A percentile compares a stretch with the other conserved stretches of the same genome.
Conservation (phyloP, 805 yeast genomes). For the Candida parachauliodes region DNA sequence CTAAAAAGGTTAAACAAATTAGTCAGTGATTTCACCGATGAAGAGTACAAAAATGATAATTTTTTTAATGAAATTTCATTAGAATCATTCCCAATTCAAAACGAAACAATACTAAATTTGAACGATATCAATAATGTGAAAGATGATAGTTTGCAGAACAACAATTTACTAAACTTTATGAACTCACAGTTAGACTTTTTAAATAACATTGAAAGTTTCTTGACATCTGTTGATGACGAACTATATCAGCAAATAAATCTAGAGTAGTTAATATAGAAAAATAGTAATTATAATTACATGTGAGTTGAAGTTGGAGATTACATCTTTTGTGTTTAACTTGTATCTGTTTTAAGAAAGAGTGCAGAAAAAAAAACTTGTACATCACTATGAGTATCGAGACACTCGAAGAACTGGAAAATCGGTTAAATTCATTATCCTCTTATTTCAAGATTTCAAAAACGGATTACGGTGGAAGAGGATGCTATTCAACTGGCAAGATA, state of each 20-base stretch:
- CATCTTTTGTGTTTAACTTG: no score
- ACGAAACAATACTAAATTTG: slow-evolving; percentile 2
- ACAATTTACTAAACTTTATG: neutral
- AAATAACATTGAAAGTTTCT: slow-evolving; percentile 8
- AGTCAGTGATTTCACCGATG: slow-evolving; percentile 9
- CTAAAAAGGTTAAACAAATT: slow-evolving; percentile 9
- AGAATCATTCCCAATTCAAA: slow-evolving; percentile 8
- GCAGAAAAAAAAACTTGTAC: no score
- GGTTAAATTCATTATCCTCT: slow-evolving; percentile 17
- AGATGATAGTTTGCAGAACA: neutral
- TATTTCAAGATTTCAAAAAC: slow-evolving; percentile 36
- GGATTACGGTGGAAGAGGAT: slow-evolving; percentile 57
- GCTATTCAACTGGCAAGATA: slow-evolving; percentile 45
- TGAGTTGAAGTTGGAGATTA: no score
- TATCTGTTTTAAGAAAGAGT: no score
- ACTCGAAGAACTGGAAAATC: neutral
- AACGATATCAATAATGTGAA: neutral
- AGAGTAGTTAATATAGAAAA: no score
- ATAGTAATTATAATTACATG: no score
- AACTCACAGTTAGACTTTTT: slow-evolving; percentile 6
- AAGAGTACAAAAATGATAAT: slow-evolving; percentile 7
- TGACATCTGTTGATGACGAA: slow-evolving; percentile 7
- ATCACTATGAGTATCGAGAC: neutral
- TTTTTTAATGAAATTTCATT: slow-evolving; percentile 7
- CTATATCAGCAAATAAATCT: slow-evolving; percentile 5